These are phyloP conservation scores for Carex cristatella DNA, from an alignment of 176 grass and related monocot species.

Conservation along the genomic window DNA sequence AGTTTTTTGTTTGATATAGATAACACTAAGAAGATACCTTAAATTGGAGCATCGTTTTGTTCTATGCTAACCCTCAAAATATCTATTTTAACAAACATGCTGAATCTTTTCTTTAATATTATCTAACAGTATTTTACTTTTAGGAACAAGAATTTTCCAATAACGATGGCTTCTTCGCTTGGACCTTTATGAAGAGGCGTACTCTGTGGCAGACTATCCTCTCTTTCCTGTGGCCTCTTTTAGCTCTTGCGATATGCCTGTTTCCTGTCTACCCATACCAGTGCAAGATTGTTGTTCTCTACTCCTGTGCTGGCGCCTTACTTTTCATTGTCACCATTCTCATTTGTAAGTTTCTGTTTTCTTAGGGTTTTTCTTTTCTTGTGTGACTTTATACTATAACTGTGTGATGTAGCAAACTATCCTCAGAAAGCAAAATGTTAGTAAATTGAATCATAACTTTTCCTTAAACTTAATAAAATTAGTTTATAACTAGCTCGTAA, in stretches of 20 bases:
- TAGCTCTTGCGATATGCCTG: slow-evolving; percentile 88
- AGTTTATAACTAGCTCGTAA: background rate
- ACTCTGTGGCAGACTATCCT: slow-evolving; percentile 96
- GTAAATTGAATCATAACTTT: background rate
- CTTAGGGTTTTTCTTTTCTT: background rate
- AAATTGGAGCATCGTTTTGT: background rate
- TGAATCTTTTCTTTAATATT: slow-evolving; percentile 28
- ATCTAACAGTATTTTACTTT: slow-evolving; percentile 18
- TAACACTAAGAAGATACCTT: background rate
- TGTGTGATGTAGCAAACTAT: background rate
- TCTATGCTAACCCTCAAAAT: background rate
- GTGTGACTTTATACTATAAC: background rate
- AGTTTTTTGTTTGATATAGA: background rate
- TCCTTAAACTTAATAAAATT: background rate
- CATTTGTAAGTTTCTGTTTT: slow-evolving; percentile 42
- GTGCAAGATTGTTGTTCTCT: slow-evolving; percentile 99
- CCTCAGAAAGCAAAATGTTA: background rate
- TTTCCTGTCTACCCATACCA: slow-evolving; percentile 99
- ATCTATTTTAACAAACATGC: background rate
- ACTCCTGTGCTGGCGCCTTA: slow-evolving; percentile 84
- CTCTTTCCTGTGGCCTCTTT: slow-evolving; percentile 93
- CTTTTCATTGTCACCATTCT: slow-evolving; percentile 84
- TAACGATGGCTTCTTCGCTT: slow-evolving; percentile 93
- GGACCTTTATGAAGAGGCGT: slow-evolving; percentile 95
- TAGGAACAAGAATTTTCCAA: slow-evolving; percentile 87